Evolutionary conservation across 108 stramenopile genomes (phyloP), one percentile per base, ranked within the genome.

Genomic region (Nannochloropsis granulata): DNA sequence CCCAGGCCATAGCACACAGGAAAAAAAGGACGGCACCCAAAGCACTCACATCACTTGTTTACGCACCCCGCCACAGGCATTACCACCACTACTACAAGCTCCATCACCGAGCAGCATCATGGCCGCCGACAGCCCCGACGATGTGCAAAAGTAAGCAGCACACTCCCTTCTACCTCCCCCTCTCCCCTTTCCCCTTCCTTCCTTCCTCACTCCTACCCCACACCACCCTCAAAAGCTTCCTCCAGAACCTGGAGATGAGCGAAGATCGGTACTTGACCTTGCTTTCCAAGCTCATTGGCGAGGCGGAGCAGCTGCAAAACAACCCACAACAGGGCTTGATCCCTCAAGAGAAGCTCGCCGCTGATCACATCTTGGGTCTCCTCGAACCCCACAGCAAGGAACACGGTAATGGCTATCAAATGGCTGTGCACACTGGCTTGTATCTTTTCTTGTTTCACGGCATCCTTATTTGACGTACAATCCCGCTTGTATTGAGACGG

Each of bases 241-340:
- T 71, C 56, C 56, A 71, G 9, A 45, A 42, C n/a, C 21, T 92
- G 43, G 43, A 79, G 45, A 88, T 93, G 19, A 90, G 92, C 45
- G 90, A 91, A 24, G 85, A 86, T n/a, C 91, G 92, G 79, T 93
- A 90, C 46, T 43, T 93, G 13, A 79, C 26, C 25, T 84, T 93
- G 14, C 89, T 93, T 24, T 83, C 81, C 43, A 90, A 91, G 88
- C 88, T 93, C 34, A 90, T 93, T 43, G 92, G 90, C 81, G 91
- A 91, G 34, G 84, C 91, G 21, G 44, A 78, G 23, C 79, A 90
- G 19, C 79, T 93, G 25, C 92, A 92, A 44, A 85, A 82, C 46
- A 81, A 24, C 81, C 78, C 90, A 1, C 79, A 44, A 56, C 89
- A 89, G 85, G 90, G 91, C 12, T 86, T 92, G 79, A 85, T 90